Evolutionary conservation across 2,329 filamentous ascomycete genomes (phyloP).

Genomic region (Fusarium solani-melongenae): DNA sequence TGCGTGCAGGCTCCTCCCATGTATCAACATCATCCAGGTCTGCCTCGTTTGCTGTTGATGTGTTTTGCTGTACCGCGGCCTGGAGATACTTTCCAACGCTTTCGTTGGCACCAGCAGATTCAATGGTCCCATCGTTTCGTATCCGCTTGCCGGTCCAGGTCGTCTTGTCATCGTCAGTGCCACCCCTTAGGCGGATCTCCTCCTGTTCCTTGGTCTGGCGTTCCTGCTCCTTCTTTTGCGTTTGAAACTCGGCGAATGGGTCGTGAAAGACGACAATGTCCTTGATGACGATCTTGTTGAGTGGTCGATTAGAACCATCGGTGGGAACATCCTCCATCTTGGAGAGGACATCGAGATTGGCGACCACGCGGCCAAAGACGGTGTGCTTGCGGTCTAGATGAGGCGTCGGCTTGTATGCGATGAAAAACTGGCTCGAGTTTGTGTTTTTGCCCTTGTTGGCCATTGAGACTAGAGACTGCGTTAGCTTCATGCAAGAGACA

Average conservation of each 20-base stretch:
- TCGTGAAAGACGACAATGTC: slow-evolving; percentile 90
- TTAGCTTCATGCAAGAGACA: slow-evolving; percentile 4
- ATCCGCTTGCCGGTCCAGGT: slow-evolving; percentile 98
- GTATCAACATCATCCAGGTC: slow-evolving; percentile 72
- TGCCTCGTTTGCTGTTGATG: slow-evolving; percentile 64
- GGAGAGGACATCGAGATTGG: slow-evolving; percentile 76
- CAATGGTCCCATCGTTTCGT: slow-evolving; percentile 71
- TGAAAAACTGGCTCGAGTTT: slow-evolving; percentile 95
- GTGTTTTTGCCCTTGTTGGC: slow-evolving; percentile 99
- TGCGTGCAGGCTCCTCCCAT: slow-evolving; percentile 78
- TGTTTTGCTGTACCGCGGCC: slow-evolving; percentile 52
- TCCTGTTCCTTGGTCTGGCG: slow-evolving; percentile 67
- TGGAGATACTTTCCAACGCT: slow-evolving; percentile 86
- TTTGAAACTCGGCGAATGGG: slow-evolving; percentile 93
- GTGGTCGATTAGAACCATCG: slow-evolving; percentile 79
- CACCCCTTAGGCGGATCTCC: slow-evolving; percentile 72
- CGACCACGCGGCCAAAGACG: slow-evolving; percentile 90
- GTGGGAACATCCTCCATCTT: slow-evolving; percentile 82
- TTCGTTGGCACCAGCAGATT: slow-evolving; percentile 54
- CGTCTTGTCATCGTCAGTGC: slow-evolving; percentile 86
- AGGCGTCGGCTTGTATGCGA: slow-evolving; percentile 84
- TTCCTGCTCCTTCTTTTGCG: slow-evolving; percentile 75
- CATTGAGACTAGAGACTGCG: slow-evolving; percentile 71
- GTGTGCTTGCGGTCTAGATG: slow-evolving; percentile 97
- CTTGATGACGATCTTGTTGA: slow-evolving; percentile 82